Evolutionary conservation across 768 basidiomycete species (phyloP).

Genomic region (Lactifluus pinguis): DNA sequence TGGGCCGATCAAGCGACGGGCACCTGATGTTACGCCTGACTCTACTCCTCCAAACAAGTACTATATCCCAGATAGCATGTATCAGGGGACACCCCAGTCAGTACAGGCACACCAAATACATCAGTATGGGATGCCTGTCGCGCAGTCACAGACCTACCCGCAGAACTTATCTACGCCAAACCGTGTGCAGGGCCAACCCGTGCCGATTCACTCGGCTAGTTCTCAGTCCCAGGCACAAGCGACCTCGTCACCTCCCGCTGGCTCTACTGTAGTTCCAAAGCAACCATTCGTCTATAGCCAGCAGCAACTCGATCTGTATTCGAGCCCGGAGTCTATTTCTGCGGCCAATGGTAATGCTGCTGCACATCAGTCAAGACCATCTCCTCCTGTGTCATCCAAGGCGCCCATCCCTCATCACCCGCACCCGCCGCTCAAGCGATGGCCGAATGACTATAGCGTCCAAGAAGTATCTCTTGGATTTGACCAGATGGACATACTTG

Average conservation of each 20-base stretch:
- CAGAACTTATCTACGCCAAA: slow-evolving; percentile 19
- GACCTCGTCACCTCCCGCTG: slow-evolving; percentile 4
- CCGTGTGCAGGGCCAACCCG: slow-evolving; percentile 11
- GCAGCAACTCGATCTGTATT: slow-evolving; percentile 6
- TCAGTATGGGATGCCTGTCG: slow-evolving; percentile 13
- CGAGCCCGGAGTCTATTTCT: slow-evolving; percentile 1
- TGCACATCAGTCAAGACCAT: slow-evolving; percentile 19
- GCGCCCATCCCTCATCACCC: slow-evolving; percentile 37
- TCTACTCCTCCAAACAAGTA: slow-evolving; percentile 18
- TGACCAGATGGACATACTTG: slow-evolving; percentile 37
- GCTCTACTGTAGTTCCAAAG: neutral
- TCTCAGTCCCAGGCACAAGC: slow-evolving; percentile 2
- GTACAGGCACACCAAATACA: slow-evolving; percentile 2
- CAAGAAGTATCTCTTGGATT: slow-evolving; percentile 56
- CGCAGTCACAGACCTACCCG: slow-evolving; percentile 15
- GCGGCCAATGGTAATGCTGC: slow-evolving; percentile 18
- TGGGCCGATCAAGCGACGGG: slow-evolving; percentile 14
- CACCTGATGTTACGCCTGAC: slow-evolving; percentile 14
- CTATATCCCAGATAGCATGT: slow-evolving; percentile 12
- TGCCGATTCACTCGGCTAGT: slow-evolving; percentile 6
- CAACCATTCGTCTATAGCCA: slow-evolving; percentile 6
- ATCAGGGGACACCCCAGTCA: slow-evolving; percentile 7
- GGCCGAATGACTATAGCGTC: slow-evolving; percentile 72
- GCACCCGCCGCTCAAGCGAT: slow-evolving; percentile 58
- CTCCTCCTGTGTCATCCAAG: slow-evolving; percentile 19